Percentiles rank a stretch among this genome's conserved stretches.
phyloP scores from a whole-genome alignment of 345 rosid genomes.

The Garcia nutans region DNA sequence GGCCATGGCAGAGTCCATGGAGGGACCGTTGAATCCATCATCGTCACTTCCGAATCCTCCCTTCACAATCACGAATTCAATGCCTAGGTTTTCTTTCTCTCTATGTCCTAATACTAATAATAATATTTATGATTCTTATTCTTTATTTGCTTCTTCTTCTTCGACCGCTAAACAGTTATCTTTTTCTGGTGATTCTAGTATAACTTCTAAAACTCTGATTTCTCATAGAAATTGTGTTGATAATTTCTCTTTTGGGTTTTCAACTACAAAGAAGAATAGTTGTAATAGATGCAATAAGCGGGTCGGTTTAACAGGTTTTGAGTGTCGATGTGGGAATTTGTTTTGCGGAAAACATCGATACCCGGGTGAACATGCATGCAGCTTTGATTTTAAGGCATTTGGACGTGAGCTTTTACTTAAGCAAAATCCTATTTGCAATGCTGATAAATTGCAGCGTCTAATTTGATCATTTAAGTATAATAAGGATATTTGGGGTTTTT shows the following conservation, averaged over 20 bases:
- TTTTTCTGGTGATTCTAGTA: not conserved
- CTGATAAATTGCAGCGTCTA: constrained; percentile 18
- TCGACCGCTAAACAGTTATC: not conserved
- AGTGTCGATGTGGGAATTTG: constrained; percentile 30
- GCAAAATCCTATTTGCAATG: constrained; percentile 10
- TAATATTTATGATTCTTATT: not conserved
- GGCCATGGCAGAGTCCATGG: not conserved
- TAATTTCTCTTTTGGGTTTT: not conserved
- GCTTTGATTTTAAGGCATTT: constrained; percentile 21
- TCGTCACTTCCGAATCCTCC: not conserved
- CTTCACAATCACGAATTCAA: not conserved
- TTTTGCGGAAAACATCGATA: constrained; percentile 28
- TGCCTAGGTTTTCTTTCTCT: not conserved
- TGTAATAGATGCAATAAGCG: constrained; percentile 40
- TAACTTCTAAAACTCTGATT: not conserved
- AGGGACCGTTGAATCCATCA: not conserved
- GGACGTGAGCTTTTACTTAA: constrained; percentile 12
- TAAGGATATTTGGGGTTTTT: not conserved
- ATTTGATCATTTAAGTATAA: not conserved
- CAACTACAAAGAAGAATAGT: not conserved
- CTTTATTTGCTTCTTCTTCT: not conserved
- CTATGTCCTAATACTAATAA: not conserved
- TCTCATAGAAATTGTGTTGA: not conserved
- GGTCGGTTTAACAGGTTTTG: constrained; percentile 43
- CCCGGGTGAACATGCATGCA: constrained; percentile 23